phyloP scores from a whole-genome alignment of 2,329 filamentous ascomycete genomes.

The Tolypocladium cylindrosporum region DNA sequence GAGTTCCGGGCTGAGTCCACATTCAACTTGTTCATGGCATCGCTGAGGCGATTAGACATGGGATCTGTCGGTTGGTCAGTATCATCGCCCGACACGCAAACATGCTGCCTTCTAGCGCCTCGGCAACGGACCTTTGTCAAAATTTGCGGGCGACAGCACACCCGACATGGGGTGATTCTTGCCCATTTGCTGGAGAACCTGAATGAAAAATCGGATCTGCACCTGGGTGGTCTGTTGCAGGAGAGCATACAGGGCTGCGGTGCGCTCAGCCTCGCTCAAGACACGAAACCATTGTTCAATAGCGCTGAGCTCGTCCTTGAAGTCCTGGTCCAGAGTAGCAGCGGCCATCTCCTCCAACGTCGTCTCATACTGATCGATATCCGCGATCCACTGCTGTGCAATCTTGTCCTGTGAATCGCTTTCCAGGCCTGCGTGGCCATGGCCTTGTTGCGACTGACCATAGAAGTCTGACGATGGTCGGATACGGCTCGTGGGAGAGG shows the following conservation, averaged over 20 bases:
- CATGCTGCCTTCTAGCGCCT: not conserved
- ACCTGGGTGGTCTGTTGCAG: conserved; percentile 98
- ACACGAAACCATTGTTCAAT: conserved; percentile 99
- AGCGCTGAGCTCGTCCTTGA: conserved; percentile 97
- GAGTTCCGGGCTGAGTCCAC: conserved; percentile 83
- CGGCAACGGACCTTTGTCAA: conserved; percentile 71
- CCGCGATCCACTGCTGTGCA: conserved; percentile 96
- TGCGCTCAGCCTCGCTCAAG: conserved; percentile 90
- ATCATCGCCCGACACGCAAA: not conserved
- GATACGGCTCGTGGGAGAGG: conserved; percentile 66
- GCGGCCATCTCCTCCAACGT: conserved; percentile 98
- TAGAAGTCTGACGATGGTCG: conserved; percentile 94
- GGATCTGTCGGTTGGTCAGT: conserved; percentile 52
- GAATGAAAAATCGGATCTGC: conserved; percentile 98
- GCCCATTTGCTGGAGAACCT: conserved; percentile 97
- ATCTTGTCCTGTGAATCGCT: conserved; percentile 81
- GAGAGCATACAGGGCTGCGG: conserved; percentile 87
- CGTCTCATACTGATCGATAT: conserved; percentile 98
- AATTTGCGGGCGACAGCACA: conserved; percentile 86
- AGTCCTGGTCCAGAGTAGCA: conserved; percentile 96
- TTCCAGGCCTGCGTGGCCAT: conserved; percentile 59
- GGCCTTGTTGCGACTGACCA: conserved; percentile 61
- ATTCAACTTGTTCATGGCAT: conserved; percentile 92
- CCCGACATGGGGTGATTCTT: conserved; percentile 97
- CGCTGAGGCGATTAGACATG: conserved; percentile 90